Evolutionary conservation across 306 rosid species (phyloP), one percentile per base, ranked within the genome.

Genomic region (Malus orientalis): DNA sequence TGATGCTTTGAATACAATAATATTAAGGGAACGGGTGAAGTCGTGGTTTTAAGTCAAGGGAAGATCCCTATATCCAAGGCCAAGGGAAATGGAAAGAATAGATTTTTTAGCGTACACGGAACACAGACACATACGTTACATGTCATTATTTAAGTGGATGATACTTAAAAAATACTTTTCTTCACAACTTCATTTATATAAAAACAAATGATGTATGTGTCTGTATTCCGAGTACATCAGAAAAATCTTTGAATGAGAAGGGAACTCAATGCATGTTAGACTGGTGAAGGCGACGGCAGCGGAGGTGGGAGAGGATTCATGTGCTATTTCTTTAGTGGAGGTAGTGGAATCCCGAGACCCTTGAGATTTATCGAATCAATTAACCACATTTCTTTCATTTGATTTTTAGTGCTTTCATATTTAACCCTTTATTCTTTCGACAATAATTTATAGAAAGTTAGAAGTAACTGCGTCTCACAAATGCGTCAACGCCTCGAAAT

Each of bases 231-330:
- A 0, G 18, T 2, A 49, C 1, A 14, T 49, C 0, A 1, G 1
- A 49, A 49, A 47, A 49, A 49, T 15, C 54, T 4, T 18, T 1
- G 1, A 5, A 51, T 15, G 1, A 1, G 1, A 51, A 51, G 76
- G 79, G 40, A 63, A 47, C 44, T 63, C 8, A 69, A 84, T 74
- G 71, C 82, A 51, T 44, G 62, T 44, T 47, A 64, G 73, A 84
- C 98, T 87, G 93, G 98, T 92, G 97, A 92, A 92, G 96, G 93
- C 93, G 85, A 96, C 97, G 98, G 97, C 89, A 86, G 86, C 77
- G 33, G 18, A 20, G 40, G 11, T 14, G 51, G 70, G 79, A 36
- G 15, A 81, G 80, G 67, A 77, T 82, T 88, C 91, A 87, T 88
- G 88, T 81, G 72, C 30, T 27, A 20, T 61, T 75, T 66, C 57